phyloP scores from a whole-genome alignment of 805 yeast genomes.

The Zygosaccharomyces bailii region DNA sequence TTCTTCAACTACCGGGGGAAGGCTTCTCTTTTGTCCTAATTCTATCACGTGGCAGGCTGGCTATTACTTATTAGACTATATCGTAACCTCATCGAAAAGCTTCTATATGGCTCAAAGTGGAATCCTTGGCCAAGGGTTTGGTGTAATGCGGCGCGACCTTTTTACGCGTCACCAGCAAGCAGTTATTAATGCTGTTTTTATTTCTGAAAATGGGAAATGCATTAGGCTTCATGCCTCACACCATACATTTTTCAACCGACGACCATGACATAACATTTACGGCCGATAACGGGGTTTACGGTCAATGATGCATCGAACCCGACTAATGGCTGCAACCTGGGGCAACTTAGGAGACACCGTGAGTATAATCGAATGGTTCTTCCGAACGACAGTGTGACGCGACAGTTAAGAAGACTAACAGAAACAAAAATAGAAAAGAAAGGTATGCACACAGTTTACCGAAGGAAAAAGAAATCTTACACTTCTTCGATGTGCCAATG shows the following conservation, averaged over 20 bases:
- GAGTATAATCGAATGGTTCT: too few relatives aligned
- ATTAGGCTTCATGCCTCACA: neutral
- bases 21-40: neutral
- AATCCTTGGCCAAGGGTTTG: neutral
- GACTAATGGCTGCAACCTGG: neutral
- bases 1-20: neutral
- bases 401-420: neutral
- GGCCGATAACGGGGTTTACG: neutral
- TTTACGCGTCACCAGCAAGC: neutral
- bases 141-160: neutral
- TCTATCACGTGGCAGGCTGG: slow-evolving; percentile 6
- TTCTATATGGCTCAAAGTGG: neutral
- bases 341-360: neutral
- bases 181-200: neutral
- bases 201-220: slow-evolving; percentile 5
- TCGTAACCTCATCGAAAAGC: neutral
- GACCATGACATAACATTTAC: neutral
- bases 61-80: neutral
- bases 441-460: too few relatives aligned
- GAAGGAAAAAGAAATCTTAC: too few relatives aligned
- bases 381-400: slow-evolving; percentile 8
- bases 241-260: neutral
- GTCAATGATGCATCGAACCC: neutral
- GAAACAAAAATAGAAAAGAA: neutral
- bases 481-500: too few relatives aligned